phyloP scores from a whole-genome alignment of 2,329 filamentous ascomycete species.

The Escovopsis sp. region DNA sequence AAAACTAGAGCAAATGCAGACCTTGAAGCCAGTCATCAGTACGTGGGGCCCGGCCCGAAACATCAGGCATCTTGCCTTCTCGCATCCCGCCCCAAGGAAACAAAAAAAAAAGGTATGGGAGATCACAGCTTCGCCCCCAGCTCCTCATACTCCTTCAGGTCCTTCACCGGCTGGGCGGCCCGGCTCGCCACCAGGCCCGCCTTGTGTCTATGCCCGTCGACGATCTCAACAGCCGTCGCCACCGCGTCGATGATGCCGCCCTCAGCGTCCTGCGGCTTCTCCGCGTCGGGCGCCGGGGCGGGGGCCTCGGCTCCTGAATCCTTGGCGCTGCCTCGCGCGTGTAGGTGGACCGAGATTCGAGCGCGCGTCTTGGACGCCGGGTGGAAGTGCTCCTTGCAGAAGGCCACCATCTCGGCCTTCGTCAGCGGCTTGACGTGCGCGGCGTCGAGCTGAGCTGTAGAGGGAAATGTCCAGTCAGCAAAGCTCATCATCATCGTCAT shows the following conservation, averaged over 20 bases:
- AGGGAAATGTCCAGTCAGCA: not conserved
- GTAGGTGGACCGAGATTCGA: constrained; percentile 74
- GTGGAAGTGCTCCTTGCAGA: constrained; percentile 61
- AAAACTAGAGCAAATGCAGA: no score
- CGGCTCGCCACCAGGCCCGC: constrained; percentile 55
- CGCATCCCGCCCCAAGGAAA: not conserved
- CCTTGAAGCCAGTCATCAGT: no score
- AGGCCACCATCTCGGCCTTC: constrained; percentile 65
- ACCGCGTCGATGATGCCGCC: constrained; percentile 8
- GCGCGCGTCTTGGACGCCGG: constrained; percentile 58
- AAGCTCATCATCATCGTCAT: no score
- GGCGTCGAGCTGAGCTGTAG: constrained; percentile 57
- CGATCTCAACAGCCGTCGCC: constrained; percentile 41
- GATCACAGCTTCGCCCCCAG: constrained; percentile 59
- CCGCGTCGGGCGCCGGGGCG: constrained; percentile 20
- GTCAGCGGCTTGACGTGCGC: constrained; percentile 56
- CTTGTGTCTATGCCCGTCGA: constrained; percentile 70
- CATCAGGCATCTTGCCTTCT: constrained; percentile 1
- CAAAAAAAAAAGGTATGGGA: no score
- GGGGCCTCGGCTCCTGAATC: constrained; percentile 24
- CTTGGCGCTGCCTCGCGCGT: constrained; percentile 45
- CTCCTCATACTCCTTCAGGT: constrained; percentile 76
- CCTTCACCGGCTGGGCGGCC: constrained; percentile 56
- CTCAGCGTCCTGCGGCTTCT: constrained; percentile 33
- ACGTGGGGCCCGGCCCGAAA: no score